Percentiles rank a stretch among this genome's conserved stretches.
phyloP scores from a whole-genome alignment of 2,329 filamentous ascomycete genomes.

The Colletotrichum endophyticum region DNA sequence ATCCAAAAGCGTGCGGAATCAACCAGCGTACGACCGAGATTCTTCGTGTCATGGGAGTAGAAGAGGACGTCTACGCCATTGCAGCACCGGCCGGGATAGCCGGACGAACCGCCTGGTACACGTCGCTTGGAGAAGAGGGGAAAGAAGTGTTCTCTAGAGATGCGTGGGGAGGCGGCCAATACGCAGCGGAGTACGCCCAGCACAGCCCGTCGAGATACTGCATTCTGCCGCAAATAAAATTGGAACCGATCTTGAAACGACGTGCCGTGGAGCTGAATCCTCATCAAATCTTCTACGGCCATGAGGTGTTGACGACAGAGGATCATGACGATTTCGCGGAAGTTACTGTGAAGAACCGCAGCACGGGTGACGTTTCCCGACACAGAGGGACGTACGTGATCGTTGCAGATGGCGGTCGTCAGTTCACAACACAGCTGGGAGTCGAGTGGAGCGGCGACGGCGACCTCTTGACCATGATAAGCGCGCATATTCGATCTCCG shows the following conservation, averaged over 20 bases:
- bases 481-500: background rate
- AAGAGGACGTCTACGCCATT: background rate
- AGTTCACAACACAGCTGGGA: background rate
- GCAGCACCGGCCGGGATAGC: background rate
- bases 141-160: background rate
- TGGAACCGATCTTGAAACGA: background rate
- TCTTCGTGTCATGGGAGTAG: background rate
- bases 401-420: background rate
- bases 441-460: background rate
- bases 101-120: background rate
- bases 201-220: background rate
- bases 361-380: background rate
- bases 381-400: background rate
- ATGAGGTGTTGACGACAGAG: background rate
- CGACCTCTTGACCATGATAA: background rate
- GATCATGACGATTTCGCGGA: background rate
- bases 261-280: background rate
- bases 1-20: background rate
- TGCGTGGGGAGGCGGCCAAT: background rate
- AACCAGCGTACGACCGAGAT: background rate
- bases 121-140: background rate
- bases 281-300: background rate
- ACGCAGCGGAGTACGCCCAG: background rate
- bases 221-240: background rate
- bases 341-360: background rate